Conservation (phyloP, 495 filamentous ascomycete species). For the Tetracladium marchalianum region DNA sequence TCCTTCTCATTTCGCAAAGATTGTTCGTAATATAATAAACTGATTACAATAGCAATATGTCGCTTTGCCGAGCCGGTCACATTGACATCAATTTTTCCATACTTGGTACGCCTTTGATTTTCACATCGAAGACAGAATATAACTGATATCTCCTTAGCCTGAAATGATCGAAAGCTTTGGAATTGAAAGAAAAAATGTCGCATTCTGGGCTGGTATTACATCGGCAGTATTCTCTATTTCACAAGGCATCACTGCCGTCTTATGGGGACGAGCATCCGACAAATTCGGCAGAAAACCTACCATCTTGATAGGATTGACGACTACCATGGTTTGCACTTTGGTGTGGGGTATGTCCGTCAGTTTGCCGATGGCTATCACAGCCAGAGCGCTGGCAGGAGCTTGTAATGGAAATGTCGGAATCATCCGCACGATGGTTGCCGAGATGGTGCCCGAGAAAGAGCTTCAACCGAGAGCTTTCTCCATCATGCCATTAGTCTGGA, state of each 20-base stretch:
- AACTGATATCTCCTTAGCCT: constrained; percentile 38
- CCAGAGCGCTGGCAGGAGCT: constrained; percentile 57
- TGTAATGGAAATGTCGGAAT: constrained; percentile 62
- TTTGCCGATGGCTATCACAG: constrained; percentile 59
- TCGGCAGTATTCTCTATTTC: constrained; percentile 62
- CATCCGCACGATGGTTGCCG: constrained; percentile 59
- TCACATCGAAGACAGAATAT: neutral
- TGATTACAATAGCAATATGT: constrained; percentile 36
- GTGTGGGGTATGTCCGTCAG: constrained; percentile 70
- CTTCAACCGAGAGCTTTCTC: constrained; percentile 76
- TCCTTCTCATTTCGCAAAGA: neutral
- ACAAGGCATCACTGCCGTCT: constrained; percentile 62
- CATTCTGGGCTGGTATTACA: constrained; percentile 65
- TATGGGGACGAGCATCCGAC: constrained; percentile 75
- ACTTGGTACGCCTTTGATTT: constrained; percentile 37
- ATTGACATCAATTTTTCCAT: constrained; percentile 78
- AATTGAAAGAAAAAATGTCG: constrained; percentile 60
- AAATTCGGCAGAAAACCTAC: constrained; percentile 62
- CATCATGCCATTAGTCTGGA: constrained; percentile 78
- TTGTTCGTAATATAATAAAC: neutral
- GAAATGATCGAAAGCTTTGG: constrained; percentile 80
- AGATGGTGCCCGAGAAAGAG: constrained; percentile 71
- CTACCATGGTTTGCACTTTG: constrained; percentile 63
- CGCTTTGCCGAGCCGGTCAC: constrained; percentile 83
- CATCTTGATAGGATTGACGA: constrained; percentile 59